phyloP scores from a whole-genome alignment of 805 yeast species.

The Starmerella vaccinii region DNA sequence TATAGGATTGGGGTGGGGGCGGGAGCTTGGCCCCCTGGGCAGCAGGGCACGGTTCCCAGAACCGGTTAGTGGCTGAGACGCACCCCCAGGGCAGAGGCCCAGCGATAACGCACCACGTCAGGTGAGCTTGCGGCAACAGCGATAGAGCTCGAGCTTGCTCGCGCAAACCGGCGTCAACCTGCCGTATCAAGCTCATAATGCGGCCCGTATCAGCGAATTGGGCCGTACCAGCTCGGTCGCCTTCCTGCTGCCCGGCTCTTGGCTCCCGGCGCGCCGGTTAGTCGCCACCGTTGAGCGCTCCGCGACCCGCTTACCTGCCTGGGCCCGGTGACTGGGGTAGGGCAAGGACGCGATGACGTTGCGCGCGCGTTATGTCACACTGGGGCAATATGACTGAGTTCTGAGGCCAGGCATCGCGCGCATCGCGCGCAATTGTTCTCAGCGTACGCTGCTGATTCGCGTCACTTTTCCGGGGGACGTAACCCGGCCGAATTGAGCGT shows the following conservation, averaged over 20 bases:
- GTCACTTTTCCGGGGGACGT: no score
- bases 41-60: conserved; percentile 7
- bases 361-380: conserved; percentile 9
- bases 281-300: neutral
- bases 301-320: no score
- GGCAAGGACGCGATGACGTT: conserved; percentile 2
- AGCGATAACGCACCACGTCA: conserved; percentile 4
- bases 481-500: no score
- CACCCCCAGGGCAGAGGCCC: conserved; percentile 2
- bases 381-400: neutral
- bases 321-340: neutral
- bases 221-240: no score
- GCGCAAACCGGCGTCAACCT: no score
- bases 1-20: conserved; percentile 5
- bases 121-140: neutral
- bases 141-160: no score
- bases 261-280: neutral
- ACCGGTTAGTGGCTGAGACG: conserved; percentile 10
- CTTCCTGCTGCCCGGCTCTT: no score
- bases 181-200: no score
- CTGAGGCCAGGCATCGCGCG: neutral
- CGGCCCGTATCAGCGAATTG: no score
- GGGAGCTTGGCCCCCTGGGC: conserved; percentile 1
- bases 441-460: neutral
- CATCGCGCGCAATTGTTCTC: neutral